Evolutionary conservation across 306 rosid genomes (phyloP).

Genomic region (Sesbania bispinosa): DNA sequence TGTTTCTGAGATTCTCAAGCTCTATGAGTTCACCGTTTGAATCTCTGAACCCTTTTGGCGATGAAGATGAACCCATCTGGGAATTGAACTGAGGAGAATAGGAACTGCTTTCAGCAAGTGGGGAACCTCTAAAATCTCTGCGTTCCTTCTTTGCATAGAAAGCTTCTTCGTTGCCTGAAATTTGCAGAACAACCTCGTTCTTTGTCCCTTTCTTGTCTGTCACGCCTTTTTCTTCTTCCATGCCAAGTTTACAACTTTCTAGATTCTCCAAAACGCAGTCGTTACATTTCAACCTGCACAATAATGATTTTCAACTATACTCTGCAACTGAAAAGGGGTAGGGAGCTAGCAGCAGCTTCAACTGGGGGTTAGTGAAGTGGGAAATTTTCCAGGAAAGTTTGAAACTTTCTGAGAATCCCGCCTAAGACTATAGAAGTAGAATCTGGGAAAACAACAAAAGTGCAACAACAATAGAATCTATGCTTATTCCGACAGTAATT

Average conservation of each 20-base stretch:
- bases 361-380: neutral
- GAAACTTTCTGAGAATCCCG: neutral
- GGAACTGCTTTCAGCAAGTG: slow-evolving; percentile 20
- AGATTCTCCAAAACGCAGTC: neutral
- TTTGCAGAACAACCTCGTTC: slow-evolving; percentile 53
- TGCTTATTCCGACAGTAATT: neutral
- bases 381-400: neutral
- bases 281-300: neutral
- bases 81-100: slow-evolving; percentile 15
- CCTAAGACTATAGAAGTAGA: neutral
- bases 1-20: slow-evolving; percentile 18
- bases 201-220: slow-evolving; percentile 40
- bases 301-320: neutral
- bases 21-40: slow-evolving; percentile 35
- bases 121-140: neutral
- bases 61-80: slow-evolving; percentile 28
- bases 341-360: neutral
- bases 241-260: neutral
- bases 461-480: neutral
- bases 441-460: neutral
- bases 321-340: neutral
- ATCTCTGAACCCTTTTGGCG: slow-evolving; percentile 8
- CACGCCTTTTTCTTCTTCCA: slow-evolving; percentile 36
- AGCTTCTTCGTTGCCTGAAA: slow-evolving; percentile 29
- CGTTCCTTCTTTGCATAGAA: neutral